Evolutionary conservation across 305 asterid genomes (phyloP).

Genomic region (Withania somnifera): DNA sequence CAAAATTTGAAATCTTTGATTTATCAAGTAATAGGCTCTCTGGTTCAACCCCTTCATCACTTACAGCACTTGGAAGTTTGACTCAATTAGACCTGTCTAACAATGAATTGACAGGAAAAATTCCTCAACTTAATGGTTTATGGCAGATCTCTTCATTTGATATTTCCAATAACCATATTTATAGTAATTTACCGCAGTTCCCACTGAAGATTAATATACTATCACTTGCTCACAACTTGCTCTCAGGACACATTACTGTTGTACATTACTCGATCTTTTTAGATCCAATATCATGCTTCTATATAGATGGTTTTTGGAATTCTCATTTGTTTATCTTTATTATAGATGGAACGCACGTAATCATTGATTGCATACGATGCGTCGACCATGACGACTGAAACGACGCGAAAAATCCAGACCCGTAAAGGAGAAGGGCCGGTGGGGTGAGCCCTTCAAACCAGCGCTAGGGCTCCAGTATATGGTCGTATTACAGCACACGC

Average conservation of each 20-base stretch:
- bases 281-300: too few relatives aligned
- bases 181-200: slow-evolving; percentile 25
- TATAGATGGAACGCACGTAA: too few relatives aligned
- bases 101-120: slow-evolving; percentile 26
- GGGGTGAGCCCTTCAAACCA: too few relatives aligned
- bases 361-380: too few relatives aligned
- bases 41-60: slow-evolving; percentile 22
- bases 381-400: too few relatives aligned
- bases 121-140: slow-evolving; percentile 29
- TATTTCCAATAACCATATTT: slow-evolving; percentile 26
- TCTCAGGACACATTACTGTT: slow-evolving; percentile 23
- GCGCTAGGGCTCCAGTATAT: too few relatives aligned
- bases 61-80: slow-evolving; percentile 19
- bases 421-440: too few relatives aligned
- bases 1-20: slow-evolving; percentile 24
- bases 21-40: slow-evolving; percentile 23
- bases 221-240: slow-evolving; percentile 17
- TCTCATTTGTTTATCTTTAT: too few relatives aligned
- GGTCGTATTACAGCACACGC: too few relatives aligned
- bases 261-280: too few relatives aligned
- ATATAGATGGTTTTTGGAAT: too few relatives aligned
- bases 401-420: too few relatives aligned
- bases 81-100: slow-evolving; percentile 15
- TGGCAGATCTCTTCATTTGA: slow-evolving; percentile 34
- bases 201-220: slow-evolving; percentile 20